Percentiles rank a stretch among this genome's conserved stretches.
These are phyloP conservation scores for Aureobasidium leucospermi DNA, from an alignment of 2,329 filamentous ascomycete species.

Conservation along the genomic window DNA sequence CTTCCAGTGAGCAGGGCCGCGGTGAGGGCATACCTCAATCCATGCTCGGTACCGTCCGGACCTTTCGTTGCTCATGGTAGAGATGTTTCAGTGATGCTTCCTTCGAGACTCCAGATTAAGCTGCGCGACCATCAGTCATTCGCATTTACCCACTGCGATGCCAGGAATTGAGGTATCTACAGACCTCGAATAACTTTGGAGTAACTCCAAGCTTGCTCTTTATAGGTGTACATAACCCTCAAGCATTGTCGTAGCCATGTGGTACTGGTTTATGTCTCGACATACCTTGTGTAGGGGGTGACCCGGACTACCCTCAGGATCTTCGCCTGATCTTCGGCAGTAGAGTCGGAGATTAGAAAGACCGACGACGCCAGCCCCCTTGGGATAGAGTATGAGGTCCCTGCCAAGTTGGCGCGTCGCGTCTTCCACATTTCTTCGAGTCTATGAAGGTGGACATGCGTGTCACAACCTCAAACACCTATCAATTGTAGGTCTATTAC, in stretches of 20 bases:
- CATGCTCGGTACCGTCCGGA: no score
- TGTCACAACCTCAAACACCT: neutral
- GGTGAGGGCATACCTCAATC: no score
- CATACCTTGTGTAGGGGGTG: neutral
- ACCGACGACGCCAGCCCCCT: conserved; percentile 5
- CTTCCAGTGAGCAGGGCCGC: no score
- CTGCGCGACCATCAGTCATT: no score
- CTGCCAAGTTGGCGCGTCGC: conserved; percentile 7
- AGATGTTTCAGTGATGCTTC: no score
- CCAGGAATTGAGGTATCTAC: no score
- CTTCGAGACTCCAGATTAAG: no score
- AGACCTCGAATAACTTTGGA: no score
- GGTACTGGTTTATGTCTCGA: neutral
- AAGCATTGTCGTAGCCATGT: neutral
- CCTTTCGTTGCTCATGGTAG: no score
- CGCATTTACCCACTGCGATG: no score
- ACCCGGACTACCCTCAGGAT: neutral
- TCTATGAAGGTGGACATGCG: neutral
- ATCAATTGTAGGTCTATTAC: neutral
- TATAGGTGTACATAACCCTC: neutral
- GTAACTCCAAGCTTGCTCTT: neutral
- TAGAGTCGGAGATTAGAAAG: neutral
- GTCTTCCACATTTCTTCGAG: neutral
- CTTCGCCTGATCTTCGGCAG: neutral
- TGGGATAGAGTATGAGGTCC: neutral